Evolutionary conservation across 495 filamentous ascomycete species (phyloP), one percentile per base, ranked within the genome.

Genomic region (Trichoderma gamsii): DNA sequence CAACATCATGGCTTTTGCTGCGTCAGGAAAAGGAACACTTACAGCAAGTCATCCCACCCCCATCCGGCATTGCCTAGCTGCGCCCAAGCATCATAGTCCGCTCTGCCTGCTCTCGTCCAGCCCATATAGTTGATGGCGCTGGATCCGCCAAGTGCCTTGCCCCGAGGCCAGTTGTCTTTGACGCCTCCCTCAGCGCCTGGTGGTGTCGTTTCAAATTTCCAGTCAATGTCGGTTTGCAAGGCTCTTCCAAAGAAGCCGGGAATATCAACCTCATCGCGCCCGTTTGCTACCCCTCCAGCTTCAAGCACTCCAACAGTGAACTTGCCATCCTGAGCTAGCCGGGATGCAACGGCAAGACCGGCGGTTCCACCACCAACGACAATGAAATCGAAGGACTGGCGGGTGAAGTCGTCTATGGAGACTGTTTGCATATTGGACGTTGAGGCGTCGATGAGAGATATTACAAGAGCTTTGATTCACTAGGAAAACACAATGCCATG

Each of bases 321-420:
- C 13, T 13, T 29, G 13, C 56, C 56, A 32, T 61, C 25, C 29
- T 61, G 56, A 32, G 56, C 25, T 35, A 89, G 80, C 41, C 87
- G 82, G 21, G 82, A 81, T 9, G 87, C 87, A n/a, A 88, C 76
- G 3, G 80, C 79, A 67, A 79, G 80, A 32, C 87, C 86, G 5
- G 85, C 85, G 0, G 86, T 88, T 11, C 87, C 87, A 63, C 86
- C 87, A 3, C 83, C 83, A 4, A 93, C 86, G 72, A 94, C 87
- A 70, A 96, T 72, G 27, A 61, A 61, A 25, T 61, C 56, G n/a
- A 61, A 61, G 25, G 56, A 61, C 27, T 61, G 56, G 27, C 27
- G 56, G 23, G 11, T 61, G 56, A 61, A 61, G 56, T 27, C 27
- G 23, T 61, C 25, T 18, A 61, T 61, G 25, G 56, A 29, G 1